Percentiles rank a stretch among this genome's conserved stretches.
These are phyloP conservation scores for Astrocystis sublimbata DNA, from an alignment of 495 filamentous ascomycete species.

Conservation along the genomic window DNA sequence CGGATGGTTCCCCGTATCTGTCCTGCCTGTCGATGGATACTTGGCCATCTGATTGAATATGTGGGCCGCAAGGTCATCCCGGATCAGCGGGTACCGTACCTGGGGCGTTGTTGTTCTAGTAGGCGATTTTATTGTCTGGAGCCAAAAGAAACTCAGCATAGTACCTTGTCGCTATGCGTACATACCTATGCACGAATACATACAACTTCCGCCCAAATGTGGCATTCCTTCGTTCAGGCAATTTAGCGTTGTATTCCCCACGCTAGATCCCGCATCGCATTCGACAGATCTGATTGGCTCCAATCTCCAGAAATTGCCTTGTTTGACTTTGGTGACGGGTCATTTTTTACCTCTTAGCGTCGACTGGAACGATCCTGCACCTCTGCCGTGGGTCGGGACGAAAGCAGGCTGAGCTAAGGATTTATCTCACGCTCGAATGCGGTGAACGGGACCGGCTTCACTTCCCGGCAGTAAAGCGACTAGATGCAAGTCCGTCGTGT, in stretches of 20 bases:
- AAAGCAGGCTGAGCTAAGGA: background rate
- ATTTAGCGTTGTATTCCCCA: constrained; percentile 6
- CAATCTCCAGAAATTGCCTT: constrained; percentile 27
- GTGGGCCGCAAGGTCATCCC: constrained; percentile 15
- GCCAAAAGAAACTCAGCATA: background rate
- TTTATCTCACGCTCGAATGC: constrained; percentile 15
- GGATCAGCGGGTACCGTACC: constrained; percentile 19
- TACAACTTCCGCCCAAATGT: background rate
- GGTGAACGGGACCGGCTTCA: constrained; percentile 17
- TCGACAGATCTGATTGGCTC: constrained; percentile 25
- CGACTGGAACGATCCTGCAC: constrained; percentile 17
- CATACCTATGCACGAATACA: too few relatives aligned
- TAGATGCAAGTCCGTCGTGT: background rate
- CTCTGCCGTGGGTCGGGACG: constrained; percentile 1
- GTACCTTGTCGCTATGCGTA: too few relatives aligned
- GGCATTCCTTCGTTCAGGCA: background rate
- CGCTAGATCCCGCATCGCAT: constrained; percentile 2
- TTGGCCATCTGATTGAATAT: constrained; percentile 16
- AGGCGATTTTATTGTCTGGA: background rate
- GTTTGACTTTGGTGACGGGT: constrained; percentile 26
- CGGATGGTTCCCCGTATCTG: constrained; percentile 1
- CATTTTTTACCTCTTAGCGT: constrained; percentile 30
- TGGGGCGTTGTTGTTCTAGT: constrained; percentile 1
- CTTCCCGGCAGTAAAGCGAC: constrained; percentile 15
- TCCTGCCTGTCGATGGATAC: constrained; percentile 9